These are phyloP conservation scores for Blastobotrys peoriensis DNA, from an alignment of 805 yeast species.

Conservation along the genomic window DNA sequence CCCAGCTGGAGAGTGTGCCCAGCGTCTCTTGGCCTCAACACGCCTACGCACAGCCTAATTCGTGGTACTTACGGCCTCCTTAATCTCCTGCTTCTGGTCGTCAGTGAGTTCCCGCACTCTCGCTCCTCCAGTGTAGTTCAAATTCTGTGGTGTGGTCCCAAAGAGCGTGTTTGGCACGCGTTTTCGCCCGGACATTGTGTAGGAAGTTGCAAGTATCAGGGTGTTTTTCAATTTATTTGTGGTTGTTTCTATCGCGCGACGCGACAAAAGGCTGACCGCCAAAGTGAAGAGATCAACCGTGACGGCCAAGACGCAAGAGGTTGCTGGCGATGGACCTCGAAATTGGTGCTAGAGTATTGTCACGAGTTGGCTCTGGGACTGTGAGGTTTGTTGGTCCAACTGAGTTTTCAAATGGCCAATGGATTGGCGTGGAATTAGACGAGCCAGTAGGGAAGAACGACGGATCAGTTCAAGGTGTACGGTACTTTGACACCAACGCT, in stretches of 20 bases:
- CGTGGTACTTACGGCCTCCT: slow-evolving; percentile 58
- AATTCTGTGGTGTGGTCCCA: slow-evolving; percentile 1
- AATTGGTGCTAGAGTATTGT: slow-evolving; percentile 19
- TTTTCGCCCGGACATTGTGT: slow-evolving; percentile 3
- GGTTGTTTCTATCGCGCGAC: not conserved
- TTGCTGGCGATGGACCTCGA: slow-evolving; percentile 7
- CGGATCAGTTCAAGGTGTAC: slow-evolving; percentile 60
- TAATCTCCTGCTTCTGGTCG: slow-evolving; percentile 84
- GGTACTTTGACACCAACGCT: slow-evolving; percentile 49
- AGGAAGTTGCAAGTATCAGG: too few species aligned
- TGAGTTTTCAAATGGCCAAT: slow-evolving; percentile 41
- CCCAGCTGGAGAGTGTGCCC: too few species aligned
- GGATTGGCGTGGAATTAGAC: slow-evolving; percentile 85
- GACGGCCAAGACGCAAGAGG: too few species aligned
- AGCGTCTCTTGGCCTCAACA: too few species aligned
- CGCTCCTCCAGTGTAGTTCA: not conserved
- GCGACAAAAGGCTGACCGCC: not conserved
- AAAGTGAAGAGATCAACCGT: too few species aligned
- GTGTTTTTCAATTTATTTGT: too few species aligned
- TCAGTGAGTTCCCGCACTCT: slow-evolving; percentile 52
- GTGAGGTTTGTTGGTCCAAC: slow-evolving; percentile 62
- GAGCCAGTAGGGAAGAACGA: slow-evolving; percentile 82
- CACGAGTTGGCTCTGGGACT: slow-evolving; percentile 30
- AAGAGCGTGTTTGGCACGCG: slow-evolving; percentile 3
- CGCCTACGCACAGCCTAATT: not conserved